Conservation (phyloP, 2,329 filamentous ascomycete genomes). For the Cladosporium cucumerinum region DNA sequence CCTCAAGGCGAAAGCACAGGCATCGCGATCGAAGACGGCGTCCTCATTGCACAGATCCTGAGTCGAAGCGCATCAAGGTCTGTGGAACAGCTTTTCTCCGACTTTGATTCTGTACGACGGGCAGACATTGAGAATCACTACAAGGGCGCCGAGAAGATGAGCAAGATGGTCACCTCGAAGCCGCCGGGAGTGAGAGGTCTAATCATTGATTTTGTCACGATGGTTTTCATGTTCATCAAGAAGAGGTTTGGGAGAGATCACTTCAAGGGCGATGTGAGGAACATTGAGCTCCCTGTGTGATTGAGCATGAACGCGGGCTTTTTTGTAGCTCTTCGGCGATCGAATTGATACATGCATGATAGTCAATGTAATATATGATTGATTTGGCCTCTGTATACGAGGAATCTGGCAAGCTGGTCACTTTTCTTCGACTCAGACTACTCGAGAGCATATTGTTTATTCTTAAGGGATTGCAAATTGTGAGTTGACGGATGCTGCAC, state of each 20-base stretch:
- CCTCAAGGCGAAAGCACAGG: constrained; percentile 46
- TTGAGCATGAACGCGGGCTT: background rate
- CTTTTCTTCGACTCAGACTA: no score
- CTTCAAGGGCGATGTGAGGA: constrained; percentile 2
- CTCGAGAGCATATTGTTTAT: background rate
- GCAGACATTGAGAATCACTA: background rate
- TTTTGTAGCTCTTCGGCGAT: background rate
- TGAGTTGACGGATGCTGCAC: background rate
- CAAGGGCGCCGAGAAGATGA: constrained; percentile 1
- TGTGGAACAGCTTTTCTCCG: background rate
- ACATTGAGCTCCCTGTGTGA: background rate
- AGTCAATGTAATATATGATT: no score
- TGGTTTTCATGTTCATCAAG: background rate
- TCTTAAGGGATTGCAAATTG: background rate
- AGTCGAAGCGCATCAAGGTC: background rate
- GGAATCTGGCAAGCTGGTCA: no score
- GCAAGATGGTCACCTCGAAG: background rate
- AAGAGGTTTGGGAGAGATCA: background rate
- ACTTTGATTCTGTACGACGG: background rate
- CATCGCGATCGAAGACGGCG: constrained; percentile 45
- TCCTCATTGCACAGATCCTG: constrained; percentile 42
- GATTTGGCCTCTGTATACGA: no score
- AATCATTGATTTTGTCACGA: background rate
- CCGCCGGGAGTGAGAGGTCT: background rate
- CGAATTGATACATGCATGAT: background rate